phyloP scores from a whole-genome alignment of 2,329 filamentous ascomycete genomes.

The Cercospora berteroae region DNA sequence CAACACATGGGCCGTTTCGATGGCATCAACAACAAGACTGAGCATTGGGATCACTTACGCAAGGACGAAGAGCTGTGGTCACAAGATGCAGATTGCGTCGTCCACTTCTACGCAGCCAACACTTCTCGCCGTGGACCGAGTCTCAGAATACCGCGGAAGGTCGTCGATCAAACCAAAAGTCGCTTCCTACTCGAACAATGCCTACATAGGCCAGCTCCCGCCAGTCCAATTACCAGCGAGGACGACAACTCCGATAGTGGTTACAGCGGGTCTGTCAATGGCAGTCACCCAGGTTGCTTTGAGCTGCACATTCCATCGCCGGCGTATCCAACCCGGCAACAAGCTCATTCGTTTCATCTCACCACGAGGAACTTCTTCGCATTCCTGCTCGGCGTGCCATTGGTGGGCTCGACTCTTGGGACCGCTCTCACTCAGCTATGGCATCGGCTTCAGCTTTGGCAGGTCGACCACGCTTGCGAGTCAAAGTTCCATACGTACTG shows the following conservation, averaged over 20 bases:
- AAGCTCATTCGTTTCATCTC: conserved; percentile 62
- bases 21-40: conserved; percentile 18
- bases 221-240: conserved; percentile 25
- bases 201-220: conserved; percentile 28
- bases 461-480: conserved; percentile 37
- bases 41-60: conserved; percentile 22
- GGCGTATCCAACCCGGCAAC: conserved; percentile 50
- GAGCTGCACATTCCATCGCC: conserved; percentile 72
- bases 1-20: conserved; percentile 20
- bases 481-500: conserved; percentile 59
- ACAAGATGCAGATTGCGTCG: conserved; percentile 64
- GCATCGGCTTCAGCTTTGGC: conserved; percentile 56
- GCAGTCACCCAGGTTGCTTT: conserved; percentile 22
- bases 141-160: conserved; percentile 62
- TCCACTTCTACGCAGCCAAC: conserved; percentile 66
- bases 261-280: conserved; percentile 27
- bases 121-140: conserved; percentile 65
- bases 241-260: conserved; percentile 31
- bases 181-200: conserved; percentile 57
- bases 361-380: conserved; percentile 74
- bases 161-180: conserved; percentile 59
- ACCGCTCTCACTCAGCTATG: conserved; percentile 63
- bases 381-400: conserved; percentile 62
- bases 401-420: conserved; percentile 64
- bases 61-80: conserved; percentile 70